phyloP scores from a whole-genome alignment of 2,329 filamentous ascomycete species.

The Penicillium sp. region DNA sequence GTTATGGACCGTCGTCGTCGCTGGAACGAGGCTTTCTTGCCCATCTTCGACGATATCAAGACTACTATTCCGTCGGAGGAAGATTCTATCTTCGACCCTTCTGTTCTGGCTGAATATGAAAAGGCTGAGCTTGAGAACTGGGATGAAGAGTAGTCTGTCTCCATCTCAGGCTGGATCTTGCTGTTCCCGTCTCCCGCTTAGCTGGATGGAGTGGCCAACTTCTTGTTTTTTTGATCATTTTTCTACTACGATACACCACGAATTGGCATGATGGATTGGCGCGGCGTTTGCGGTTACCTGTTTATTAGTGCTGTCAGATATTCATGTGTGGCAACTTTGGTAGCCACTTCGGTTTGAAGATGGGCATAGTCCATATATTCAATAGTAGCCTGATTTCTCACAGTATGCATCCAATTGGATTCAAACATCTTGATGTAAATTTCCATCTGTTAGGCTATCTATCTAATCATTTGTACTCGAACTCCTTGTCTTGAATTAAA shows the following conservation, averaged over 20 bases:
- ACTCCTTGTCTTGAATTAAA: neutral
- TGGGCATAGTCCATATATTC: neutral
- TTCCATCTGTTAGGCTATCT: neutral
- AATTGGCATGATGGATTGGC: slow-evolving; percentile 20
- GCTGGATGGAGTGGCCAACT: neutral
- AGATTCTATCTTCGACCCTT: slow-evolving; percentile 75
- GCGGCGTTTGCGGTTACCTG: slow-evolving; percentile 19
- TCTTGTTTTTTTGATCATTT: slow-evolving; percentile 1
- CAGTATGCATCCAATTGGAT: neutral
- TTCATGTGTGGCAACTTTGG: neutral
- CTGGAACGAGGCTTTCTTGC: slow-evolving; percentile 89
- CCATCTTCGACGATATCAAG: slow-evolving; percentile 83
- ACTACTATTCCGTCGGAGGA: slow-evolving; percentile 69
- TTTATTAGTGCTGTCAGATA: neutral
- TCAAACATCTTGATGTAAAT: neutral
- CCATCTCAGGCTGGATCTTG: neutral
- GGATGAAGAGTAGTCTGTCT: slow-evolving; percentile 67
- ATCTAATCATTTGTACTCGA: neutral
- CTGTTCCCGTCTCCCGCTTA: neutral
- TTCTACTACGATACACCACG: slow-evolving; percentile 17
- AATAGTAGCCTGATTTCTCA: neutral
- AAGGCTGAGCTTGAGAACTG: slow-evolving; percentile 77
- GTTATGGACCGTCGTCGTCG: slow-evolving; percentile 88
- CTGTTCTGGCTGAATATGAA: slow-evolving; percentile 71
- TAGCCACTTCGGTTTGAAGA: neutral